Conservation (phyloP, 345 rosid genomes). For the Eucalyptus curtisii region DNA sequence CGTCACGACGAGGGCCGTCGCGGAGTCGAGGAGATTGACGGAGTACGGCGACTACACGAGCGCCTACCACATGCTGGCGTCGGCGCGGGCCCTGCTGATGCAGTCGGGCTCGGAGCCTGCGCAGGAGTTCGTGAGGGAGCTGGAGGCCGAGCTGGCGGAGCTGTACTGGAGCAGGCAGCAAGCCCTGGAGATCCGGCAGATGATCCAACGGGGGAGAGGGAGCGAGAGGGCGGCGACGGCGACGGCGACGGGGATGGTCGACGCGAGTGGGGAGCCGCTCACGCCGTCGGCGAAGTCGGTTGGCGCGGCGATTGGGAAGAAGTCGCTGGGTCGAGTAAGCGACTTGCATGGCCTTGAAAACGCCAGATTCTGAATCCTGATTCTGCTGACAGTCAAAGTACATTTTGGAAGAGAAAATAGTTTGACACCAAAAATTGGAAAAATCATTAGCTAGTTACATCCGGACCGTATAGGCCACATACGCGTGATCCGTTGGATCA, state of each 20-base stretch:
- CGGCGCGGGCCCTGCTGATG: slow-evolving; percentile 60
- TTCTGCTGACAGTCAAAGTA: not conserved
- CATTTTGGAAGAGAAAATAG: not conserved
- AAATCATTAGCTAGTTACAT: not conserved
- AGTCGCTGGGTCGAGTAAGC: slow-evolving; percentile 53
- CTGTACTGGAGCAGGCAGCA: slow-evolving; percentile 42
- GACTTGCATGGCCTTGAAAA: slow-evolving; percentile 96
- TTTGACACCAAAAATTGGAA: not conserved
- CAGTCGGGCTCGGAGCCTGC: slow-evolving; percentile 25
- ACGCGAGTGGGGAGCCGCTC: slow-evolving; percentile 34
- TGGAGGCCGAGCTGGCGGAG: slow-evolving; percentile 68
- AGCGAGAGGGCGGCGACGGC: slow-evolving; percentile 28
- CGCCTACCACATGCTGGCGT: slow-evolving; percentile 52
- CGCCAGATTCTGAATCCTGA: slow-evolving; percentile 57
- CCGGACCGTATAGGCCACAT: not conserved
- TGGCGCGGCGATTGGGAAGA: slow-evolving; percentile 64
- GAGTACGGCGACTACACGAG: slow-evolving; percentile 51
- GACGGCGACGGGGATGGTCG: not conserved
- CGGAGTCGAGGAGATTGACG: slow-evolving; percentile 62
- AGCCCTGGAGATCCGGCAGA: not conserved
- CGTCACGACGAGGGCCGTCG: slow-evolving; percentile 55
- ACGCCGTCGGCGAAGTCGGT: slow-evolving; percentile 76
- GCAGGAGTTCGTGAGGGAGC: slow-evolving; percentile 22
- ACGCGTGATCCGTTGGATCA: not conserved
- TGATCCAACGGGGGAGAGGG: slow-evolving; percentile 2